These are phyloP conservation scores for Sicyos baderoa DNA, from an alignment of 306 rosid species.

Conservation along the genomic window DNA sequence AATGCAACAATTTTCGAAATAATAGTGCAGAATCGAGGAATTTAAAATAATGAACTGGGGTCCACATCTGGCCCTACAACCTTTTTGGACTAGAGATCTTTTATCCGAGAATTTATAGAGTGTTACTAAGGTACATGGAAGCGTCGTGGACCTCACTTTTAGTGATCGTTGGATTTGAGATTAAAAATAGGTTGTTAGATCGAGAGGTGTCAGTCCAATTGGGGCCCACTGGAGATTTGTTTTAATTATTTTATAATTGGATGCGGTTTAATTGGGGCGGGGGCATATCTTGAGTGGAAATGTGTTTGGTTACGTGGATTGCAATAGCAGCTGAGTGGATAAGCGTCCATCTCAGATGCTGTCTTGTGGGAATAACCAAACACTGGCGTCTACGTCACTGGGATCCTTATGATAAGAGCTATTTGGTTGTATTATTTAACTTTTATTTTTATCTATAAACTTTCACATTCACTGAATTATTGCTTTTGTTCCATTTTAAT, in stretches of 20 bases:
- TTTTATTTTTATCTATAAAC: no score
- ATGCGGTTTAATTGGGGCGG: neutral
- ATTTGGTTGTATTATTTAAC: neutral
- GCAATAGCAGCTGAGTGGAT: neutral
- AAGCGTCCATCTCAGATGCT: neutral
- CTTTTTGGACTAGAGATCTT: neutral
- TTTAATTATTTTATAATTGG: neutral
- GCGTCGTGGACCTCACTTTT: neutral
- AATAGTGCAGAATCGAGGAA: neutral
- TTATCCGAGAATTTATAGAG: neutral
- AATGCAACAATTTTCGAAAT: neutral
- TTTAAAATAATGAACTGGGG: neutral
- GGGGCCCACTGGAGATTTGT: neutral
- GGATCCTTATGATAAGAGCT: neutral
- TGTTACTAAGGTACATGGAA: neutral
- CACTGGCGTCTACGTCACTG: neutral
- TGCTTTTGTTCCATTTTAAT: no score
- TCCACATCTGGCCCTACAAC: neutral
- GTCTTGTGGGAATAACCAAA: neutral
- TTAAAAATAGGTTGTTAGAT: neutral
- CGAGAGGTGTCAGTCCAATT: neutral
- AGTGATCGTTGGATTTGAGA: neutral
- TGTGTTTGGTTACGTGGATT: conserved; percentile 14
- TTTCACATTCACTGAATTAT: no score
- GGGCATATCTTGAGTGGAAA: neutral